Percentiles rank a stretch among this genome's conserved stretches.
Evolutionary conservation across 1,139 yeast genomes (phyloP).

Genomic region (Candida pseudoviswanathii): DNA sequence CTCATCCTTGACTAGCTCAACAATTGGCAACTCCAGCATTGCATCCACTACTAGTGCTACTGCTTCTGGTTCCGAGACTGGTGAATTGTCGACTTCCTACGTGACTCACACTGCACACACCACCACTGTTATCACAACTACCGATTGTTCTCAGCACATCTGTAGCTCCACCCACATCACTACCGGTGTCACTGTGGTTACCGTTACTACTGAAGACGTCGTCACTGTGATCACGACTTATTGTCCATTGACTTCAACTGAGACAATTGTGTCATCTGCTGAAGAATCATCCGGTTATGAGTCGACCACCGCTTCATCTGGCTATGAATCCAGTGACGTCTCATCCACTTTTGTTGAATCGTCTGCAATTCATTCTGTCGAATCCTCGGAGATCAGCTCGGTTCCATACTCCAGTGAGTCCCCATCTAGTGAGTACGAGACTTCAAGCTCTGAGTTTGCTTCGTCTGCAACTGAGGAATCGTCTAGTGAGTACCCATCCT

Average conservation of each 20-base stretch:
- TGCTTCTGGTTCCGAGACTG: background rate
- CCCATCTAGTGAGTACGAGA: background rate
- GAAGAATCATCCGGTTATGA: background rate
- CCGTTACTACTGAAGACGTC: constrained; percentile 13
- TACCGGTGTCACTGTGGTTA: constrained; percentile 25
- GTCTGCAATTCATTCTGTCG: background rate
- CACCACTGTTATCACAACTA: constrained; percentile 23
- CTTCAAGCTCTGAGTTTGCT: background rate
- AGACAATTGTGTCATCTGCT: background rate
- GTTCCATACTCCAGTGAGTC: background rate
- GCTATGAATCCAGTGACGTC: background rate
- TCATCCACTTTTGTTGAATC: background rate
- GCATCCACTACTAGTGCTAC: background rate
- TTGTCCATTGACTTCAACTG: constrained; percentile 13
- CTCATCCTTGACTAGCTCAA: too few species aligned
- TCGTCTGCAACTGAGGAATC: background rate
- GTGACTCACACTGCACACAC: constrained; percentile 9
- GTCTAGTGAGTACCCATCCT: background rate
- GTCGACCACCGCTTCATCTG: background rate
- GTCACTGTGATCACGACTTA: constrained; percentile 29
- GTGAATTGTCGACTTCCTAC: constrained; percentile 1
- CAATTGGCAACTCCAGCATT: background rate
- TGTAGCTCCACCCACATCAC: constrained; percentile 24
- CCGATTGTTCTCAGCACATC: constrained; percentile 18
- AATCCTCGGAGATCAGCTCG: background rate